Percentiles rank a stretch among this genome's conserved stretches.
These are phyloP conservation scores for Dictyostelium citrinum DNA, from an alignment of 78 protist genomes.

Conservation along the genomic window DNA sequence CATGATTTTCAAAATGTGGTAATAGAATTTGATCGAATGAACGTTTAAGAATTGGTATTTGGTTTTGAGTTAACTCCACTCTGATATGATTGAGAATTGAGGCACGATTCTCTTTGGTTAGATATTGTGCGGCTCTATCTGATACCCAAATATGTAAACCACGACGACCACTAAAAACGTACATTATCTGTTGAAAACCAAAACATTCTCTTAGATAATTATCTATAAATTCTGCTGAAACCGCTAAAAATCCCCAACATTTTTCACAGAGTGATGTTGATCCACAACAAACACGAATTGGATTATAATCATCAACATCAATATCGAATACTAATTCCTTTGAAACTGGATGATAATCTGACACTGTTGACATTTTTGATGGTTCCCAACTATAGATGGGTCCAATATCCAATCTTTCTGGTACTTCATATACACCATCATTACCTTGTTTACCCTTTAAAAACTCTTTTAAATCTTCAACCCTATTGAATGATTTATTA, in stretches of 20 bases:
- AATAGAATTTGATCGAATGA: slow-evolving; percentile 19
- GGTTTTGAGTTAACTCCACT: background rate
- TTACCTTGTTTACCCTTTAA: background rate
- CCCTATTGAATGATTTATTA: slow-evolving; percentile 20
- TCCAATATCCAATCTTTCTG: slow-evolving; percentile 58
- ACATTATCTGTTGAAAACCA: slow-evolving; percentile 93
- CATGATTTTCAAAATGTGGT: slow-evolving; percentile 48
- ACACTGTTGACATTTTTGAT: background rate
- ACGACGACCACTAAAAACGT: slow-evolving; percentile 98
- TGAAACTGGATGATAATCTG: slow-evolving; percentile 37
- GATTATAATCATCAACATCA: slow-evolving; percentile 98
- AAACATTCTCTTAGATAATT: slow-evolving; percentile 82
- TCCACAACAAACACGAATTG: slow-evolving; percentile 85
- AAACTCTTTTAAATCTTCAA: background rate
- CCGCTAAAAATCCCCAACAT: slow-evolving; percentile 96
- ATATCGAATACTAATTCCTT: slow-evolving; percentile 98
- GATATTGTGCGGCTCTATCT: slow-evolving; percentile 90
- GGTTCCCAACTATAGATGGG: slow-evolving; percentile 39
- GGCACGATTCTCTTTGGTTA: slow-evolving; percentile 83
- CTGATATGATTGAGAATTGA: slow-evolving; percentile 86
- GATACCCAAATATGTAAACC: slow-evolving; percentile 99
- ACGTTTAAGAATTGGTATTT: background rate
- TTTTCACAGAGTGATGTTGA: slow-evolving; percentile 77
- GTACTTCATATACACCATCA: background rate
- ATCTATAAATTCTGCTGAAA: slow-evolving; percentile 84